Percentiles rank a stretch among this genome's conserved stretches.
These are phyloP conservation scores for Saccharata proteae DNA, from an alignment of 2,329 filamentous ascomycete species.

Conservation along the genomic window DNA sequence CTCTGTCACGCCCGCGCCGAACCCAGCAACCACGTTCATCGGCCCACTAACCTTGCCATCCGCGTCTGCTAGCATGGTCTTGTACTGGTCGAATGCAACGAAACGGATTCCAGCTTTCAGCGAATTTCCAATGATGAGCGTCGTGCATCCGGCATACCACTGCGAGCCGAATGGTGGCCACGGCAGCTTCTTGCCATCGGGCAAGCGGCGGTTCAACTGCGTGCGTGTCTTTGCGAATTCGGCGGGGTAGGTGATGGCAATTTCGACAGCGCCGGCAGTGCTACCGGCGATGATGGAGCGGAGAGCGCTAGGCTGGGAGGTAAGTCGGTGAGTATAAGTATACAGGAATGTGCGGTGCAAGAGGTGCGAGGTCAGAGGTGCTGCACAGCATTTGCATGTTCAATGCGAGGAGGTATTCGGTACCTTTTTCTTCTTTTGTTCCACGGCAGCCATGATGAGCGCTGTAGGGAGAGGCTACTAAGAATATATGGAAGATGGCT, in stretches of 20 bases:
- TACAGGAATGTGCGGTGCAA: too few relatives aligned
- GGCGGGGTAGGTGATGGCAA: constrained; percentile 88
- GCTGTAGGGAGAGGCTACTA: too few relatives aligned
- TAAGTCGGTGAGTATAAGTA: too few relatives aligned
- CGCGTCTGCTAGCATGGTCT: constrained; percentile 65
- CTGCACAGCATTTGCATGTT: too few relatives aligned
- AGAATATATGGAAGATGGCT: too few relatives aligned
- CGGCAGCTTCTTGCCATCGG: constrained; percentile 74
- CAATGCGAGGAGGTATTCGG: too few relatives aligned
- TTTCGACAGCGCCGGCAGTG: constrained; percentile 89
- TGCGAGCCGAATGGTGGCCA: constrained; percentile 88
- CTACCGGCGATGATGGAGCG: constrained; percentile 87
- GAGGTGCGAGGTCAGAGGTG: too few relatives aligned
- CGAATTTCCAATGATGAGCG: constrained; percentile 90
- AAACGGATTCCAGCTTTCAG: constrained; percentile 94
- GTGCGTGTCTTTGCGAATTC: constrained; percentile 95
- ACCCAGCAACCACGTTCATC: constrained; percentile 81
- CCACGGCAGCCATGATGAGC: constrained; percentile 9
- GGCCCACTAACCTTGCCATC: constrained; percentile 84
- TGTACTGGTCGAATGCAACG: constrained; percentile 93
- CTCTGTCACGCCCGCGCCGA: constrained; percentile 90
- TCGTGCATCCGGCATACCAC: constrained; percentile 98
- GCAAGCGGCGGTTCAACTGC: constrained; percentile 77
- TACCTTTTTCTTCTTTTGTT: constrained; percentile 10
- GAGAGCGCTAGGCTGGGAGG: constrained; percentile 56